Evolutionary conservation across 768 basidiomycete species (phyloP), one percentile per base, ranked within the genome.

Genomic region (Suillus hirtellus): DNA sequence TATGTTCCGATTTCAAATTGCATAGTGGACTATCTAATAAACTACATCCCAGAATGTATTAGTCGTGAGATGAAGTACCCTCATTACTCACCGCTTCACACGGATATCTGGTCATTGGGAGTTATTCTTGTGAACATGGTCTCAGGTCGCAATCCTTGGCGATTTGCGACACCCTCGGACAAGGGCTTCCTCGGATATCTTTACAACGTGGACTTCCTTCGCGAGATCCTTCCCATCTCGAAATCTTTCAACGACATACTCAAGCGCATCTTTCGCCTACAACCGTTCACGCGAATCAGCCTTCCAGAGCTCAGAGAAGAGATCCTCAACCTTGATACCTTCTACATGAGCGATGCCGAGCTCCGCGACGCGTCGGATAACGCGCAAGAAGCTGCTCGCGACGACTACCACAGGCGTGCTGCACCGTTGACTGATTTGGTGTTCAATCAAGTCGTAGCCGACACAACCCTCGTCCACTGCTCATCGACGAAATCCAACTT

Each of bases 41-140:
- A 8, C 11, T 0, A 31, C 8, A 7, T 34, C 66, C 24, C 73
- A 87, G 89, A 90, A 73, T 88, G 86, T 68, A 77, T 85, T 56
- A 79, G 81, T 19, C 70, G 77, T 55, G 78, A 82, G 40, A 69
- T 79, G 61, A 70, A 80, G 62, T 73, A 66, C 24, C 63, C 63
- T 37, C 44, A 59, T n/a, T 59, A 56, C 64, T 73, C 65, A 24
- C 66, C 73, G 2, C 64, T 67, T 49, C 71, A 76, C 44, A 79
- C 61, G 3, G 89, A 91, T 66, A 81, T 90, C 63, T 91, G 90
- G 90, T 81, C 89, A 9, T 74, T 91, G 27, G 90, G 89, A 21
- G 82, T 96, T 65, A 90, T 96, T 66, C 82, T 96, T 61, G 82
- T 89, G 67, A 95, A 93, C 74, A 84, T 96, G 77, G 86, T 90